A percentile compares a stretch with the other conserved stretches of the same genome.
Conservation (phyloP, 208 protist species). For the Wallacemonas collosoma region DNA sequence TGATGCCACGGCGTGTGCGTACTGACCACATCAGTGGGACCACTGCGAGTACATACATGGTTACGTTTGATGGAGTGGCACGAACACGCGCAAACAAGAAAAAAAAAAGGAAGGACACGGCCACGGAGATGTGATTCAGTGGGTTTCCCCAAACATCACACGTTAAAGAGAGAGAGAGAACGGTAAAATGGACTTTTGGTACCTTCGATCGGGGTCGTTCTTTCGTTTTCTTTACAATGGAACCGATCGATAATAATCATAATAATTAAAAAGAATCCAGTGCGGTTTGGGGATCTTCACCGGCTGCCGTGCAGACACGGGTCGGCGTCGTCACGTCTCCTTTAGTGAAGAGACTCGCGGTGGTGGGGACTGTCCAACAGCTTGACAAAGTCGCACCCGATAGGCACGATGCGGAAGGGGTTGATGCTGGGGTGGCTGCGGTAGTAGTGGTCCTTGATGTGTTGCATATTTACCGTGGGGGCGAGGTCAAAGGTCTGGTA, state of each 20-base stretch:
- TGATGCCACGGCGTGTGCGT: too few relatives aligned
- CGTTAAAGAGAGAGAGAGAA: background rate
- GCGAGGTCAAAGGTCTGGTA: slow-evolving; percentile 68
- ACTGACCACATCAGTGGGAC: too few relatives aligned
- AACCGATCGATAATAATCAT: too few relatives aligned
- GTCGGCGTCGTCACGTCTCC: background rate
- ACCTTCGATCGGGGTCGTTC: too few relatives aligned
- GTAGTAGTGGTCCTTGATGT: slow-evolving; percentile 90
- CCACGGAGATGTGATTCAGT: background rate
- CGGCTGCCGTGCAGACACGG: too few relatives aligned
- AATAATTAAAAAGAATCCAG: too few relatives aligned
- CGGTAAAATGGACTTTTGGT: too few relatives aligned
- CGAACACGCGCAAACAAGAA: slow-evolving; percentile 5
- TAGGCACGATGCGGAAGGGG: slow-evolving; percentile 74
- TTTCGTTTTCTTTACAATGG: too few relatives aligned
- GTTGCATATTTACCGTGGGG: slow-evolving; percentile 74
- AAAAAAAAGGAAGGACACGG: background rate
- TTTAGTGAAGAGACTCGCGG: slow-evolving; percentile 7
- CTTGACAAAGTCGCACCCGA: slow-evolving; percentile 40
- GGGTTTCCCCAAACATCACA: background rate
- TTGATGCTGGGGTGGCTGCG: slow-evolving; percentile 73
- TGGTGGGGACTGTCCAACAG: slow-evolving; percentile 36
- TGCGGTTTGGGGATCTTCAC: too few relatives aligned
- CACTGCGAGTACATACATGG: too few relatives aligned
- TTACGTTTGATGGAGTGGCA: too few relatives aligned